A percentile compares a stretch with the other conserved stretches of the same genome.
phyloP scores from a whole-genome alignment of 2,329 filamentous ascomycete species.

The Sporothrix dimorphospora region DNA sequence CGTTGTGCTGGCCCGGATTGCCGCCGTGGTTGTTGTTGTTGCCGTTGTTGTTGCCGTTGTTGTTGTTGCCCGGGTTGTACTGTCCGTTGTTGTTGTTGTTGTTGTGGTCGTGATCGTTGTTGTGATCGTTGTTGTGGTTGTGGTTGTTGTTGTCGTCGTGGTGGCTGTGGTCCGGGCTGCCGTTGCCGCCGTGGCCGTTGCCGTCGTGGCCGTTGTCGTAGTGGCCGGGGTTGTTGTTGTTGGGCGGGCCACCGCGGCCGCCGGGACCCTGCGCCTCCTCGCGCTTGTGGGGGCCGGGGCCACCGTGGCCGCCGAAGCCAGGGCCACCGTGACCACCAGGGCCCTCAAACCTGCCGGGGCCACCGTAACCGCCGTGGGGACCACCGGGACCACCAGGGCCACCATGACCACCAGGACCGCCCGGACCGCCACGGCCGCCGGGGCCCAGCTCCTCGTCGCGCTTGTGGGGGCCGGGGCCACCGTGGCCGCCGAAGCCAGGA shows the following conservation, averaged over 20 bases:
- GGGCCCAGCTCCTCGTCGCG: background rate
- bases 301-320: background rate
- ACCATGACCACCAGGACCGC: background rate
- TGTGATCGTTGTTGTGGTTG: background rate
- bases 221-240: background rate
- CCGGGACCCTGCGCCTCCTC: background rate
- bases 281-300: background rate
- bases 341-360: background rate
- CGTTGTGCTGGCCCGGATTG: background rate
- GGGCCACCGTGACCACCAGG: background rate
- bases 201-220: too few species aligned
- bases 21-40: background rate
- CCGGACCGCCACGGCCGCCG: background rate
- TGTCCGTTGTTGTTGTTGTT: background rate
- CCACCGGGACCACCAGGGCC: background rate
- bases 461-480: background rate
- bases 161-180: background rate
- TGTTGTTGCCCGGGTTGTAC: background rate
- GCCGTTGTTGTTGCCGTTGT: background rate
- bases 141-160: background rate
- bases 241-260: background rate
- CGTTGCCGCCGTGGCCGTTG: too few species aligned
- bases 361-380: background rate
- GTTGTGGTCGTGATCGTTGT: background rate
- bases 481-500: too few species aligned